Evolutionary conservation across 1,284 basidiomycete species (phyloP).

Genomic region (Boletus smithii): DNA sequence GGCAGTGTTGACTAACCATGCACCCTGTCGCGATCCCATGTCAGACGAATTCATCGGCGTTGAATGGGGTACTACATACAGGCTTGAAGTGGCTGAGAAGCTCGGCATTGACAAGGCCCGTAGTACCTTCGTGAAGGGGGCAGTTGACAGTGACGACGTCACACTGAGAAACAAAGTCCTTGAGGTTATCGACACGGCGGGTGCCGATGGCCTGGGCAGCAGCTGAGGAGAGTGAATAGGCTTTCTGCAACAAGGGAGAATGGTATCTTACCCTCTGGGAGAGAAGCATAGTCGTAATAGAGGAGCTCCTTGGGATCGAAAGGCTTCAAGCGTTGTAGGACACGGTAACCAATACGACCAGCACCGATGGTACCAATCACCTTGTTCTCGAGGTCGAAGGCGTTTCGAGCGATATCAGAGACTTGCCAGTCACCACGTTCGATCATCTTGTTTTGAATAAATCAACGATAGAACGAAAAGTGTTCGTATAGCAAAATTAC

Average conservation of each 20-base stretch:
- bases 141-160: constrained; percentile 87
- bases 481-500: constrained; percentile 32
- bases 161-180: constrained; percentile 80
- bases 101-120: constrained; percentile 77
- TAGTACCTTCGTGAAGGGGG: constrained; percentile 85
- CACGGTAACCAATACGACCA: constrained; percentile 86
- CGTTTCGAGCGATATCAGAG: constrained; percentile 73
- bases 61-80: constrained; percentile 40
- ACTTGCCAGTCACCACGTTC: constrained; percentile 82
- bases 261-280: constrained; percentile 53
- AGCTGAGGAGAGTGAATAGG: constrained; percentile 38
- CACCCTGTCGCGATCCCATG: constrained; percentile 62
- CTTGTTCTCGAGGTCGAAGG: constrained; percentile 88
- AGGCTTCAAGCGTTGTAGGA: constrained; percentile 81
- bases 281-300: constrained; percentile 87
- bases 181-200: constrained; percentile 76
- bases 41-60: not conserved
- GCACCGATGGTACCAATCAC: constrained; percentile 86
- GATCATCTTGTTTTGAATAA: constrained; percentile 58
- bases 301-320: constrained; percentile 90
- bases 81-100: constrained; percentile 83
- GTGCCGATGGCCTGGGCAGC: constrained; percentile 70
- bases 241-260: constrained; percentile 34
- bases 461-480: not conserved
- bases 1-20: constrained; percentile 90